Evolutionary conservation across 257 asterid genomes (phyloP).

Genomic region (Leptodermis oblonga): DNA sequence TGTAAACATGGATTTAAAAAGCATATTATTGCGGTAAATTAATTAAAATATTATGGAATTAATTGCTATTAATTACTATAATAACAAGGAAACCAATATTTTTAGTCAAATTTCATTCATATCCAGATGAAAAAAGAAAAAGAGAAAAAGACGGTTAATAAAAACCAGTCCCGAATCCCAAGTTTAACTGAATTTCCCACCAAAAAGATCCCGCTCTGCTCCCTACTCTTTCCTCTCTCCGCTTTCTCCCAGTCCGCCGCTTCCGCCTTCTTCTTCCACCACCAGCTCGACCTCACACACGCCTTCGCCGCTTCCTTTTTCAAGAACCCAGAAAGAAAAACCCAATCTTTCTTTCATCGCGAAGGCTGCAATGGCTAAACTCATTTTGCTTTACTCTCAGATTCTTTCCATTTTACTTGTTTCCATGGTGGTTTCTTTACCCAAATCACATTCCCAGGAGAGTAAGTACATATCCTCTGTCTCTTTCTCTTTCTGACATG

Average conservation of each 20-base stretch:
- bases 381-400: constrained; percentile 12
- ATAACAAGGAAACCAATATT: no score
- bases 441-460: constrained; percentile 37
- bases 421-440: constrained; percentile 30
- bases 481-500: not conserved
- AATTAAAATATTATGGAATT: no score
- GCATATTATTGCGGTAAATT: no score
- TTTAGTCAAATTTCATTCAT: no score
- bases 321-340: constrained; percentile 4
- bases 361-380: constrained; percentile 27
- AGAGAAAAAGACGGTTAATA: not conserved
- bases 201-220: constrained; percentile 35
- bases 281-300: not conserved
- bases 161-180: not conserved
- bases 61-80: no score
- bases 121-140: no score
- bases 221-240: constrained; percentile 10
- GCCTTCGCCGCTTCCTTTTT: not conserved
- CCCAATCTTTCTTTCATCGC: constrained; percentile 1
- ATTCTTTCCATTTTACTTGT: constrained; percentile 25
- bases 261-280: not conserved
- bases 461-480: constrained; percentile 29
- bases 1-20: no score
- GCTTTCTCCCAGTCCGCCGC: not conserved
- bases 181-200: constrained; percentile 63